Evolutionary conservation across 306 rosid genomes (phyloP).

Genomic region (Gastrolobium villosum): DNA sequence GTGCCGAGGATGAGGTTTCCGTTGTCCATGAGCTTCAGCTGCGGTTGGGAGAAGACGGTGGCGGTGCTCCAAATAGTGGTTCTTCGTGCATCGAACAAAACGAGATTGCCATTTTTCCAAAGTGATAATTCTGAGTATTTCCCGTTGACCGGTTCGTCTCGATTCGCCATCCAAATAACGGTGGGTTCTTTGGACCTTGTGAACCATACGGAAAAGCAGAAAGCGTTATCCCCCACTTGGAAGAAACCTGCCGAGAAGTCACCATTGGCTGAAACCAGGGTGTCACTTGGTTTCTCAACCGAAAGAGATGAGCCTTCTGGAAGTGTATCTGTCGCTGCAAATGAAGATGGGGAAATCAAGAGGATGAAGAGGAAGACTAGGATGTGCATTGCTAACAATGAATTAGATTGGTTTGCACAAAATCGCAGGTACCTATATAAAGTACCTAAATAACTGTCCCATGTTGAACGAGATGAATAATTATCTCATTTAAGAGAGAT

Average conservation of each 20-base stretch:
- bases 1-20: constrained; percentile 59
- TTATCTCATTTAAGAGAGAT: too few relatives aligned
- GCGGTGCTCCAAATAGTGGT: constrained; percentile 53
- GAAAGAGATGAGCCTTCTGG: constrained; percentile 53
- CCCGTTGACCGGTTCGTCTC: constrained; percentile 64
- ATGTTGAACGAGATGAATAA: too few relatives aligned
- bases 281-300: constrained; percentile 50
- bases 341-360: constrained; percentile 41
- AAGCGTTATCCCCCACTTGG: constrained; percentile 64
- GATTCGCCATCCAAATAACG: constrained; percentile 70
- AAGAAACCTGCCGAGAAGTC: constrained; percentile 64
- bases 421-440: too few relatives aligned
- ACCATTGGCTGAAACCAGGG: constrained; percentile 52
- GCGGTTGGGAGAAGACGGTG: constrained; percentile 4
- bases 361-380: constrained; percentile 10
- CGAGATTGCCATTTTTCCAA: constrained; percentile 55
- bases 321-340: constrained; percentile 46
- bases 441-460: too few relatives aligned
- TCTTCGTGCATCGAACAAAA: constrained; percentile 55
- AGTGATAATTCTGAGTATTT: constrained; percentile 55
- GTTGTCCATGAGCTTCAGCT: constrained; percentile 50
- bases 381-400: constrained; percentile 38
- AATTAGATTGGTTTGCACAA: too few relatives aligned
- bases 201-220: constrained; percentile 65
- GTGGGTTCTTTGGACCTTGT: constrained; percentile 48